Evolutionary conservation across 805 yeast species (phyloP).

Genomic region (Starmerella tilneyi): DNA sequence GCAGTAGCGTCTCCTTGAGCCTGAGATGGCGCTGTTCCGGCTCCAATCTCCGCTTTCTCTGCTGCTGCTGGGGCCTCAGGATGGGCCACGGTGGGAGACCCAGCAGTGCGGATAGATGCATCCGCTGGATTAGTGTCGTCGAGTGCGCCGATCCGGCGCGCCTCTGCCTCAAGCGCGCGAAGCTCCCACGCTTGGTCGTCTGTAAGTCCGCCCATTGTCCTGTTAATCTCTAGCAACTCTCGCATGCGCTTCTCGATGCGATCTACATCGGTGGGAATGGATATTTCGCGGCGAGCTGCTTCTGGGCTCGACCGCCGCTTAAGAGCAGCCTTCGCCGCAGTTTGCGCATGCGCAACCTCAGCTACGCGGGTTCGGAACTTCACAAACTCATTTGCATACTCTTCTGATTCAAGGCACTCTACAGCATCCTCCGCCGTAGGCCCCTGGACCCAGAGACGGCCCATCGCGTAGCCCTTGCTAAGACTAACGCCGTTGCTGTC

Average conservation of each 20-base stretch:
- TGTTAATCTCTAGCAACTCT: not conserved
- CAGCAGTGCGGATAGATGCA: not conserved
- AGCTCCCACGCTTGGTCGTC: slow-evolving; percentile 9
- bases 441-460: slow-evolving; percentile 85
- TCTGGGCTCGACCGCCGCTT: not conserved
- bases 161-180: slow-evolving; percentile 3
- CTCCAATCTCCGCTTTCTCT: too few species aligned
- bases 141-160: not conserved
- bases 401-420: slow-evolving; percentile 29
- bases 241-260: slow-evolving; percentile 4
- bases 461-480: slow-evolving; percentile 50
- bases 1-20: too few species aligned
- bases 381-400: slow-evolving; percentile 19
- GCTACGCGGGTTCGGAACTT: slow-evolving; percentile 10
- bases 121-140: not conserved
- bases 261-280: not conserved
- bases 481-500: slow-evolving; percentile 61
- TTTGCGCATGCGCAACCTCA: not conserved
- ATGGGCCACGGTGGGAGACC: not conserved
- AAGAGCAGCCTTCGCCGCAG: not conserved
- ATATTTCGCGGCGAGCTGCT: not conserved
- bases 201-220: slow-evolving; percentile 7
- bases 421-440: slow-evolving; percentile 48
- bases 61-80: too few species aligned
- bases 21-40: too few species aligned